Evolutionary conservation across 106 monocot genomes (phyloP).

Genomic region (Acorus gramineus): DNA sequence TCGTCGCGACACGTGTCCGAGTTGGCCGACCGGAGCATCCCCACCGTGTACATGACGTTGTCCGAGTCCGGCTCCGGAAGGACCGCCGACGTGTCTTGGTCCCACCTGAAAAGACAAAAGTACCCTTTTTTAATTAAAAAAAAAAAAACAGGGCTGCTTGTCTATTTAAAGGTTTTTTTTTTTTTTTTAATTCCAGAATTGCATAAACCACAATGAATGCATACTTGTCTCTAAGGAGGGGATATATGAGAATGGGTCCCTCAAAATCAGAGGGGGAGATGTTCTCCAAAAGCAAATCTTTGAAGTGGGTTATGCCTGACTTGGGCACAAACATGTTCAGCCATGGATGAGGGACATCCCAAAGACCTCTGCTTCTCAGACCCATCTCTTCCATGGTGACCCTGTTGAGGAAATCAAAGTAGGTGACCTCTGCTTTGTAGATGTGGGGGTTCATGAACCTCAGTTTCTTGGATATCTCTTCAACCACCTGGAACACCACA

Average conservation of each 20-base stretch:
- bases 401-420: slow-evolving; percentile 73
- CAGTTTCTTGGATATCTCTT: slow-evolving; percentile 20
- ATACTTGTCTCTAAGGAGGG: slow-evolving; percentile 75
- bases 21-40: slow-evolving; percentile 50
- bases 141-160: neutral
- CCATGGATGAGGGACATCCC: slow-evolving; percentile 95
- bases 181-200: no score
- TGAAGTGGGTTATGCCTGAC: slow-evolving; percentile 40
- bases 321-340: slow-evolving; percentile 76
- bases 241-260: slow-evolving; percentile 69
- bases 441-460: slow-evolving; percentile 27
- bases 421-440: slow-evolving; percentile 55
- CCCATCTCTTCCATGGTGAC: slow-evolving; percentile 57
- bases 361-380: slow-evolving; percentile 39
- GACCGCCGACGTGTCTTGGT: slow-evolving; percentile 54
- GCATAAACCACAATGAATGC: neutral
- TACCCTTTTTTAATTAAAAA: neutral
- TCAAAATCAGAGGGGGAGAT: slow-evolving; percentile 41
- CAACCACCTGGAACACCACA: slow-evolving; percentile 25
- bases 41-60: slow-evolving; percentile 50
- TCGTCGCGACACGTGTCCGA: slow-evolving; percentile 14
- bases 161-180: neutral
- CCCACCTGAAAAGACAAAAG: slow-evolving; percentile 44
- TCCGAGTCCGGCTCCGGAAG: slow-evolving; percentile 35
- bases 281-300: slow-evolving; percentile 41